Conservation (phyloP, 2,329 filamentous ascomycete genomes). For the Massarina eburnea region DNA sequence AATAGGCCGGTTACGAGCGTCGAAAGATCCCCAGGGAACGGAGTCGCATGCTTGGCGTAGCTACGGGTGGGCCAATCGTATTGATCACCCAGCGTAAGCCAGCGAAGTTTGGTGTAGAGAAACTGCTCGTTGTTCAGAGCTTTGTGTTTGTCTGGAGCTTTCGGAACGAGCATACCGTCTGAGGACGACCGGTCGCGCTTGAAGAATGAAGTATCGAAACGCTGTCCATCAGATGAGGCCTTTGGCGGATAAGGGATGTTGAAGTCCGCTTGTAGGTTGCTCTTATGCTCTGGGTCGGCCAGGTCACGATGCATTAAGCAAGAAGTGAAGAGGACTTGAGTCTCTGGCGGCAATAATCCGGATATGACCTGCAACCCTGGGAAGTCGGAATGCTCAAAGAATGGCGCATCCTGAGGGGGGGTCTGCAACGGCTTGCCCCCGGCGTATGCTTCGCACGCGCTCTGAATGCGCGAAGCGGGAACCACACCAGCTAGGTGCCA, state of each 20-base stretch:
- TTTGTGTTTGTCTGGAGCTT: slow-evolving; percentile 71
- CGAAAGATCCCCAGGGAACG: slow-evolving; percentile 75
- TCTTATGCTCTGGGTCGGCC: slow-evolving; percentile 72
- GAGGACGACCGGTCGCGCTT: slow-evolving; percentile 28
- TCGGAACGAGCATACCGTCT: slow-evolving; percentile 53
- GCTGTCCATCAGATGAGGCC: slow-evolving; percentile 35
- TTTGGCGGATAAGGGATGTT: slow-evolving; percentile 61
- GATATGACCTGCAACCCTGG: slow-evolving; percentile 73
- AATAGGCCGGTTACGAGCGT: slow-evolving; percentile 71
- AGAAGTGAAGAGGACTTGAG: slow-evolving; percentile 72
- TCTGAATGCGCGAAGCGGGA: slow-evolving; percentile 29
- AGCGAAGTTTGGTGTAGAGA: slow-evolving; percentile 79
- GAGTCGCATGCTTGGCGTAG: slow-evolving; percentile 71
- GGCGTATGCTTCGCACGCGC: slow-evolving; percentile 35
- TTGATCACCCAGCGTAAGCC: slow-evolving; percentile 92
- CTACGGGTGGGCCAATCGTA: slow-evolving; percentile 93
- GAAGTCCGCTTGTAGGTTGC: slow-evolving; percentile 85
- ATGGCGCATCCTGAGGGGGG: slow-evolving; percentile 25
- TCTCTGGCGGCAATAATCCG: slow-evolving; percentile 67
- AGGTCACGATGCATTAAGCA: slow-evolving; percentile 78
- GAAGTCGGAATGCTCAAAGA: slow-evolving; percentile 42
- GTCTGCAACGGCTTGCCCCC: slow-evolving; percentile 24
- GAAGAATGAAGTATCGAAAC: slow-evolving; percentile 38
- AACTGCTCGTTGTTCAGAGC: slow-evolving; percentile 71
- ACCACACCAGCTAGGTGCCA: slow-evolving; percentile 32